Evolutionary conservation across 352 stramenopile species (phyloP).

Genomic region (Globisporangium canariense): DNA sequence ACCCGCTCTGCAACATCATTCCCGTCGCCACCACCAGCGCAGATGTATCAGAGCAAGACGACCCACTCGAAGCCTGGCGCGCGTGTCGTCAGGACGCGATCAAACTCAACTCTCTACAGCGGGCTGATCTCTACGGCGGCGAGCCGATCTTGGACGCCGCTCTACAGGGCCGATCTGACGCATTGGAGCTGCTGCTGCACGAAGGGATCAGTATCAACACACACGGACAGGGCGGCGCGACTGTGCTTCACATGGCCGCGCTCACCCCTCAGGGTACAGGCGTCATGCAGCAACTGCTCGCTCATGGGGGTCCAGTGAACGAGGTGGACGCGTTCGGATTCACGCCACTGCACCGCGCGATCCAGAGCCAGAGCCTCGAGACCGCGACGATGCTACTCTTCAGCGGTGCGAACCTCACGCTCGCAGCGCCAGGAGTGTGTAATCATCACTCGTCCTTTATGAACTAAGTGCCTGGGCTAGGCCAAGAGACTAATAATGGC

Average conservation of each 20-base stretch:
- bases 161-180: conserved; percentile 14
- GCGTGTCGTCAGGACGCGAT: conserved; percentile 19
- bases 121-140: conserved; percentile 22
- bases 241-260: conserved; percentile 23
- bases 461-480: no score
- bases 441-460: no score
- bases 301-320: conserved; percentile 22
- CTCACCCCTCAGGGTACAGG: not conserved
- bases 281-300: conserved; percentile 24
- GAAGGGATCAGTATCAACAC: conserved; percentile 17
- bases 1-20: conserved; percentile 34
- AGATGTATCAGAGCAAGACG: not conserved
- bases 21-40: not conserved
- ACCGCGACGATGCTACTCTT: conserved; percentile 26
- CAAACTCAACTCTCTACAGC: conserved; percentile 25
- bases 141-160: conserved; percentile 18
- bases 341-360: conserved; percentile 29
- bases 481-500: no score
- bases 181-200: conserved; percentile 21
- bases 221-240: conserved; percentile 18
- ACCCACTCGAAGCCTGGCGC: conserved; percentile 16
- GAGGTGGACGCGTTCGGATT: conserved; percentile 28
- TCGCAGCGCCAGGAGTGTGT: conserved; percentile 26
- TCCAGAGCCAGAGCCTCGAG: conserved; percentile 28
- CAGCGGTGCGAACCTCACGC: conserved; percentile 27